Evolutionary conservation across 2,329 filamentous ascomycete species (phyloP).

Genomic region (Corinectria fuckeliana): DNA sequence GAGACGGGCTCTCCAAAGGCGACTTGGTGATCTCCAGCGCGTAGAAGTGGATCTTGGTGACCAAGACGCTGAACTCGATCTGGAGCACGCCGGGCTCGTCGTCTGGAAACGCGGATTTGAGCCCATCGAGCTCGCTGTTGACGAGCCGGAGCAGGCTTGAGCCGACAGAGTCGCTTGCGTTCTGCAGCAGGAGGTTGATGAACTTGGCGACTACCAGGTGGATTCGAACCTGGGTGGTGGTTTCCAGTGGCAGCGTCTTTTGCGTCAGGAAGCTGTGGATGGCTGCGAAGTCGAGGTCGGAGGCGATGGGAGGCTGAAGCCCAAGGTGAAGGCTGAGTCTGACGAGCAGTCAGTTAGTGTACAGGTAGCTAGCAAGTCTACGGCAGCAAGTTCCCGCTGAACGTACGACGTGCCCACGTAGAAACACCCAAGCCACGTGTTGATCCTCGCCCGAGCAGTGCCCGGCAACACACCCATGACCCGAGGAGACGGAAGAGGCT

Average conservation of each 20-base stretch:
- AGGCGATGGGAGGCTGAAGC: slow-evolving; percentile 18
- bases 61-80: slow-evolving; percentile 22
- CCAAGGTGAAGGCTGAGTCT: slow-evolving; percentile 27
- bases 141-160: slow-evolving; percentile 22
- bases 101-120: slow-evolving; percentile 5
- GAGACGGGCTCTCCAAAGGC: slow-evolving; percentile 3
- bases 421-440: slow-evolving; percentile 27
- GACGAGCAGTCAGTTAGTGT: not conserved
- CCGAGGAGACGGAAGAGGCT: slow-evolving; percentile 16
- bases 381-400: not conserved
- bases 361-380: not conserved
- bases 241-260: slow-evolving; percentile 12
- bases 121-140: slow-evolving; percentile 22
- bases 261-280: slow-evolving; percentile 19
- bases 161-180: slow-evolving; percentile 14
- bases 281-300: slow-evolving; percentile 19
- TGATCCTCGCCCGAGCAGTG: slow-evolving; percentile 16
- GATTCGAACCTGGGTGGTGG: slow-evolving; percentile 16
- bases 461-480: slow-evolving; percentile 21
- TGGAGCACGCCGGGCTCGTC: slow-evolving; percentile 1
- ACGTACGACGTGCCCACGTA: slow-evolving; percentile 25
- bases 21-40: slow-evolving; percentile 20
- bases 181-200: slow-evolving; percentile 19
- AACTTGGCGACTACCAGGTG: slow-evolving; percentile 27
- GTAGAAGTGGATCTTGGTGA: slow-evolving; percentile 24